Evolutionary conservation across 116 monocot species (phyloP), one percentile per base, ranked within the genome.

Genomic region (Posidonia oceanica): DNA sequence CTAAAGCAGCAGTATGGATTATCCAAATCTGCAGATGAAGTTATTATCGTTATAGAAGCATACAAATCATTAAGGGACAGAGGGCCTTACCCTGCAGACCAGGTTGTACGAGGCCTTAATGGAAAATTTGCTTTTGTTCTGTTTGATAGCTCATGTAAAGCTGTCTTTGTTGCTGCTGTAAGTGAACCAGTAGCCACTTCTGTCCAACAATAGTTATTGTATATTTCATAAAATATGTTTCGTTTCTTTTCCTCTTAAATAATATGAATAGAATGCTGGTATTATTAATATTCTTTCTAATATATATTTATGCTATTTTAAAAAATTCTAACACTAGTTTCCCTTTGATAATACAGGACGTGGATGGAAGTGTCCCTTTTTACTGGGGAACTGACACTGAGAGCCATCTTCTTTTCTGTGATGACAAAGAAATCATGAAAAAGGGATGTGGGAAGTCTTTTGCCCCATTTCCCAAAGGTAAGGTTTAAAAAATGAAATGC

Each of bases 401-500:
- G 61, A 82, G 68, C 11, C 87, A 75, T 54, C 80, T 98, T 40
- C 73, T 93, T 11, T 74, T 98, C 61, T 89, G 82, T 39, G 83
- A 98, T 66, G 90, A 98, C 74, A 80, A 60, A 4, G 90, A 88
- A n/a, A 64, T 84, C 15, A 59, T 98, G 6, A 90, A 89, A 54
- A 82, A 80, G 55, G 80, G 79, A 8, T 98, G 97, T 61, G 90
- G 93, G 23, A 98, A 90, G 71, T 98, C 97, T 16, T 98, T 83
- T 75, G 89, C 97, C 8, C 87, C 87, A n/a, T 93, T 98, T 69
- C 97, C 97, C n/a, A 98, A 90, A 98, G 93, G 97, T 98, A 80
- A 20, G 39, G 13, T n/a, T 11, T 10, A 22, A 69, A 17, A 7
- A 36, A 16, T 69, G 36, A 16, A 8, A 0, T 18, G 16, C 11